These are phyloP conservation scores for Aspergillus transmontanensis DNA, from an alignment of 2,329 filamentous ascomycete species.

Conservation along the genomic window DNA sequence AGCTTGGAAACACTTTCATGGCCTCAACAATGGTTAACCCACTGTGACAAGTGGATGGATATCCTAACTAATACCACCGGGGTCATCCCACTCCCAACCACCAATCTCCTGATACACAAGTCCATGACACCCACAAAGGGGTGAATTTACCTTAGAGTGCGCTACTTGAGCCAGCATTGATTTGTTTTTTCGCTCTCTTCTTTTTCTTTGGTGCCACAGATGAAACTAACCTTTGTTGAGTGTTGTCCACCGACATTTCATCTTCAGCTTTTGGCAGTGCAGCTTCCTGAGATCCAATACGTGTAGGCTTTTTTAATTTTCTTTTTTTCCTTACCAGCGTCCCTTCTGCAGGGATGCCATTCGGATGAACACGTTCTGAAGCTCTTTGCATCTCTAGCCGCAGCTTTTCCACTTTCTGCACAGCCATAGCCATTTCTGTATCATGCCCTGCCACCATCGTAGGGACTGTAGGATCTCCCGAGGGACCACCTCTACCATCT, in stretches of 20 bases:
- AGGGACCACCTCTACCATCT: constrained; percentile 46
- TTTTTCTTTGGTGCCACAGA: neutral
- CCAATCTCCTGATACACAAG: neutral
- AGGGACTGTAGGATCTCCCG: constrained; percentile 47
- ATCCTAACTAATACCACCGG: neutral
- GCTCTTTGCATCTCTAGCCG: constrained; percentile 76
- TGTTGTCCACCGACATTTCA: neutral
- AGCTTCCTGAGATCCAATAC: constrained; percentile 1
- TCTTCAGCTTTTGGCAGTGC: neutral
- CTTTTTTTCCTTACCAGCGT: constrained; percentile 62
- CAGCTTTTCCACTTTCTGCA: constrained; percentile 84
- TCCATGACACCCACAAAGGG: neutral
- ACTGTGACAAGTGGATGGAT: neutral
- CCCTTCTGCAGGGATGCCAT: constrained; percentile 49
- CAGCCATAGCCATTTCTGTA: constrained; percentile 82
- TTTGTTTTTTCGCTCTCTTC: neutral
- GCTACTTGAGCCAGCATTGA: neutral
- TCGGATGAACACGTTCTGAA: constrained; percentile 53
- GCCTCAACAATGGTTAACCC: neutral
- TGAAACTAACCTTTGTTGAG: neutral
- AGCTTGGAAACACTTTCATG: neutral
- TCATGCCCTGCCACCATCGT: constrained; percentile 74
- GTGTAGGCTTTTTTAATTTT: constrained; percentile 33
- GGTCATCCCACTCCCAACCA: neutral
- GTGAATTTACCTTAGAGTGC: neutral